These are phyloP conservation scores for Plectranthus barbatus DNA, from an alignment of 257 asterid species.

Conservation along the genomic window DNA sequence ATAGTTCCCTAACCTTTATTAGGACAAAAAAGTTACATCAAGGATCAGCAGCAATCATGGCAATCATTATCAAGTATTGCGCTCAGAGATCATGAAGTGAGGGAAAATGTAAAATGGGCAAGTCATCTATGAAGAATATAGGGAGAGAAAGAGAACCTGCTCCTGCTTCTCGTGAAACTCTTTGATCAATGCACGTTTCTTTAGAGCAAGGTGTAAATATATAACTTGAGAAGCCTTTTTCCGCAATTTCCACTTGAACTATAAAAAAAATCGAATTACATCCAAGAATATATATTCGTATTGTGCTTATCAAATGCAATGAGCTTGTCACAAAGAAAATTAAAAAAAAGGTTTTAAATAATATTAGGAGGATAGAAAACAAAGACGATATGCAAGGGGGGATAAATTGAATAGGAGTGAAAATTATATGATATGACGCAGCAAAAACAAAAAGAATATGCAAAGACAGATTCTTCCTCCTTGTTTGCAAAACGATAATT, in stretches of 20 bases:
- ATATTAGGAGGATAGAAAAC: background rate
- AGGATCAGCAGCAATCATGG: slow-evolving; percentile 10
- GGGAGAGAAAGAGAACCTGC: slow-evolving; percentile 56
- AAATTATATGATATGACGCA: background rate
- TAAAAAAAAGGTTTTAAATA: background rate
- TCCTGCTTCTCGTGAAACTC: slow-evolving; percentile 92
- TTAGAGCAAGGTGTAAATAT: slow-evolving; percentile 76
- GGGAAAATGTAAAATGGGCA: slow-evolving; percentile 9
- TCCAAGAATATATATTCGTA: background rate
- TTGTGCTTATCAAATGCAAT: background rate
- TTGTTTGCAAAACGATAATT: background rate
- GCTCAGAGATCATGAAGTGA: background rate
- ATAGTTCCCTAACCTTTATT: slow-evolving; percentile 82
- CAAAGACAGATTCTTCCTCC: background rate
- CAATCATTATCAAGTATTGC: background rate
- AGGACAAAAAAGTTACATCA: slow-evolving; percentile 2
- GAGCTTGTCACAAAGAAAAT: background rate
- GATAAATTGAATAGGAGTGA: background rate
- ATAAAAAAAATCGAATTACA: slow-evolving; percentile 4
- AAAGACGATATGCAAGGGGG: too few relatives aligned
- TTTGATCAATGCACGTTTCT: slow-evolving; percentile 76
- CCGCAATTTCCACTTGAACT: slow-evolving; percentile 78
- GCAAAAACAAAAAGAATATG: background rate
- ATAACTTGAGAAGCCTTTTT: slow-evolving; percentile 93
- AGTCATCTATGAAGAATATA: slow-evolving; percentile 12